These are phyloP conservation scores for Trebouxia gelatinosa DNA, from an alignment of 163 green algal genomes.

Conservation along the genomic window DNA sequence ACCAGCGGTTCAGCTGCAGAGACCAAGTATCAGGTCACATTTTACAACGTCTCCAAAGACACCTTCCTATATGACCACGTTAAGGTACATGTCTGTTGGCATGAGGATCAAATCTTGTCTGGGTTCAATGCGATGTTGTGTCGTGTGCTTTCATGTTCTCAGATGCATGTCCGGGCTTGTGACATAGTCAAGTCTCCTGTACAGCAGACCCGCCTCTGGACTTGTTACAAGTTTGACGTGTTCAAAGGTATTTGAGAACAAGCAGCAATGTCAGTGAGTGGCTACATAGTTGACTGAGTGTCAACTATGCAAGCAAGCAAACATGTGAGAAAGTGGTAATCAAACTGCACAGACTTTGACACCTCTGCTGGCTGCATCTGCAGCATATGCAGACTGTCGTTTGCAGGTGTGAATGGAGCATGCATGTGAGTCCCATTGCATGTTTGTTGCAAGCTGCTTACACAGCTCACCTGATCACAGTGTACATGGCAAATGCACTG, in stretches of 20 bases:
- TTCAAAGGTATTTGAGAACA: background rate
- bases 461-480: too few relatives aligned
- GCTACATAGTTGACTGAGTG: too few relatives aligned
- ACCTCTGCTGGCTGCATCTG: too few relatives aligned
- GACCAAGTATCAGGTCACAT: background rate
- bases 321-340: too few relatives aligned
- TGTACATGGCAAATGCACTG: too few relatives aligned
- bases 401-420: too few relatives aligned
- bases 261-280: too few relatives aligned
- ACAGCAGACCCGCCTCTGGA: background rate
- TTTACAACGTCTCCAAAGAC: background rate
- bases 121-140: background rate
- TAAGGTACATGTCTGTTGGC: background rate
- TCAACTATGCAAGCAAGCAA: too few relatives aligned
- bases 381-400: too few relatives aligned
- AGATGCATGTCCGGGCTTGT: background rate
- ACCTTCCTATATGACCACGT: constrained; percentile 14
- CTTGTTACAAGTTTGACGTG: background rate
- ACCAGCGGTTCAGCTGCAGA: background rate
- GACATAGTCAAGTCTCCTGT: background rate
- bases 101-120: background rate
- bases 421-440: too few relatives aligned
- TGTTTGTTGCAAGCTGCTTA: too few relatives aligned
- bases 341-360: too few relatives aligned
- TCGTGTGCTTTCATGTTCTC: background rate